A percentile compares a stretch with the other conserved stretches of the same genome.
Evolutionary conservation across 371 early-diverging fungal genomes (phyloP).

Genomic region (Rhizopus stolonifer): DNA sequence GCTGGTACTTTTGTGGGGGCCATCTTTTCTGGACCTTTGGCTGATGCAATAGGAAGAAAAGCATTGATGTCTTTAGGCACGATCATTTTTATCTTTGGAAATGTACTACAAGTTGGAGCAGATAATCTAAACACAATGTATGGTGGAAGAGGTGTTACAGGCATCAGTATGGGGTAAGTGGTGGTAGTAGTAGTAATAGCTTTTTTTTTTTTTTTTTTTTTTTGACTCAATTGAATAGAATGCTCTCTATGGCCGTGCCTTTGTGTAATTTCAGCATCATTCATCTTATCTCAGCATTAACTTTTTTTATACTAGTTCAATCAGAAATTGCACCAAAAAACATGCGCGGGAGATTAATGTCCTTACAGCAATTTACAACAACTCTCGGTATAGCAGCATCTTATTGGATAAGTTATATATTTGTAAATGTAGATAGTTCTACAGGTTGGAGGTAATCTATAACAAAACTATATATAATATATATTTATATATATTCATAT

Average conservation of each 20-base stretch:
- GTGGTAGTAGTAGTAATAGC: no score
- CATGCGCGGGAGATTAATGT: slow-evolving; percentile 84
- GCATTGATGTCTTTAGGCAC: slow-evolving; percentile 69
- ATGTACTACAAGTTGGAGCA: slow-evolving; percentile 69
- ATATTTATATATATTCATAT: not conserved
- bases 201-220: no score
- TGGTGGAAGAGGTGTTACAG: slow-evolving; percentile 77
- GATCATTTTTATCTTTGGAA: slow-evolving; percentile 71
- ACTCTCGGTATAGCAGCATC: slow-evolving; percentile 55
- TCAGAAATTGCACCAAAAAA: slow-evolving; percentile 85
- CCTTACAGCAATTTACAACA: slow-evolving; percentile 90
- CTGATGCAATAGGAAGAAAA: slow-evolving; percentile 78
- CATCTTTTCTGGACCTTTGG: slow-evolving; percentile 61
- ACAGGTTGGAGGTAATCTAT: slow-evolving; percentile 56
- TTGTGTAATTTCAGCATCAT: slow-evolving; percentile 49
- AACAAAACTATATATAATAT: not conserved
- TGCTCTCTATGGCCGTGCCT: slow-evolving; percentile 83
- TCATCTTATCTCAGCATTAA: not conserved
- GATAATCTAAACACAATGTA: slow-evolving; percentile 55
- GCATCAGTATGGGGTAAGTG: slow-evolving; percentile 79
- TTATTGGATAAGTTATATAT: slow-evolving; percentile 43
- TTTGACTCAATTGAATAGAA: slow-evolving; percentile 32
- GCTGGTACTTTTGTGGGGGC: slow-evolving; percentile 70
- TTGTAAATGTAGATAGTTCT: slow-evolving; percentile 24
- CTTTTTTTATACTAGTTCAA: slow-evolving; percentile 53